Percentiles rank a stretch among this genome's conserved stretches.
These are phyloP conservation scores for Cordyceps fumosorosea DNA, from an alignment of 2,329 filamentous ascomycete genomes.

Conservation along the genomic window DNA sequence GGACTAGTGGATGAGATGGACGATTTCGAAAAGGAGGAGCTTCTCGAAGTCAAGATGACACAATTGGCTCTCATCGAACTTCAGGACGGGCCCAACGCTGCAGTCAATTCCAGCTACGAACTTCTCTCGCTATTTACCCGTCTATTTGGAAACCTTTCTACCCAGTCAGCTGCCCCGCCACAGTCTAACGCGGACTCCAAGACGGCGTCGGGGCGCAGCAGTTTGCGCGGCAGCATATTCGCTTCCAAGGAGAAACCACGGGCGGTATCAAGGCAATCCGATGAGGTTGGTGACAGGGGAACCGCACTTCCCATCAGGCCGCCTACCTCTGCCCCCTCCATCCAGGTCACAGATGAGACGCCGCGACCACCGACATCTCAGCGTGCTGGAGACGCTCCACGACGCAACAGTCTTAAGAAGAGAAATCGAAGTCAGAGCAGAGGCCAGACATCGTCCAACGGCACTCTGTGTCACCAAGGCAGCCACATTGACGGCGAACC, in stretches of 20 bases:
- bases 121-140: conserved; percentile 74
- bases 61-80: conserved; percentile 80
- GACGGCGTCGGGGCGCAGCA: conserved; percentile 65
- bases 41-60: conserved; percentile 95
- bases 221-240: conserved; percentile 70
- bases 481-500: conserved; percentile 44
- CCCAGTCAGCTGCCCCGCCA: conserved; percentile 38
- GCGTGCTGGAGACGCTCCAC: conserved; percentile 27
- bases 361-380: conserved; percentile 34
- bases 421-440: conserved; percentile 44
- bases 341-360: conserved; percentile 68
- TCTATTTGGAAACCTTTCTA: conserved; percentile 59
- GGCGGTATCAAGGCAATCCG: conserved; percentile 36
- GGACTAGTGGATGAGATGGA: conserved; percentile 75
- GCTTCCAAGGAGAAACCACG: conserved; percentile 45
- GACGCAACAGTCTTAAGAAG: conserved; percentile 47
- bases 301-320: conserved; percentile 22
- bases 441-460: conserved; percentile 38
- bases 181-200: conserved; percentile 55
- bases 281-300: conserved; percentile 32
- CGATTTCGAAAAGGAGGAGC: conserved; percentile 72
- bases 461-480: conserved; percentile 28
- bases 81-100: conserved; percentile 73
- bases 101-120: conserved; percentile 83
- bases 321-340: conserved; percentile 55